Percentiles rank a stretch among this genome's conserved stretches.
These are phyloP conservation scores for Metarhizium album DNA, from an alignment of 2,329 filamentous ascomycete genomes.

Conservation along the genomic window DNA sequence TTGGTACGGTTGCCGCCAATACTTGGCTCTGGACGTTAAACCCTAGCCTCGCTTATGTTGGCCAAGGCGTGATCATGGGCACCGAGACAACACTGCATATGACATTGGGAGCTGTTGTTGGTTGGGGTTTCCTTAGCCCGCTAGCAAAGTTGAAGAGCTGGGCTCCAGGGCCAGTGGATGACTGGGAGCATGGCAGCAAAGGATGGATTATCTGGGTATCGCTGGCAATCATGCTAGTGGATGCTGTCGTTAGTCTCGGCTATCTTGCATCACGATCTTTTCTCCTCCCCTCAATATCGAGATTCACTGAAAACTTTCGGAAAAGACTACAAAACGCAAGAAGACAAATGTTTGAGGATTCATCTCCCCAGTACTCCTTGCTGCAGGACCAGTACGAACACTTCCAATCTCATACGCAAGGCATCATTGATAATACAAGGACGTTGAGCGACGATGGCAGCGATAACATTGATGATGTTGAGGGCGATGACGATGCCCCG, in stretches of 20 bases:
- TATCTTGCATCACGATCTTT: conserved; percentile 59
- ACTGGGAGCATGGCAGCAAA: conserved; percentile 90
- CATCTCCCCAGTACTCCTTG: conserved; percentile 6
- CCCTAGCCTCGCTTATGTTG: conserved; percentile 92
- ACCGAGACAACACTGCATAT: conserved; percentile 91
- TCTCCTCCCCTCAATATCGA: conserved; percentile 19
- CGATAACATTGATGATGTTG: conserved; percentile 6
- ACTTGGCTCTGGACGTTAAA: conserved; percentile 95
- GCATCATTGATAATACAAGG: neutral
- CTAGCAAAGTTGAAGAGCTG: conserved; percentile 76
- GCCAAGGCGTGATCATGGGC: conserved; percentile 98
- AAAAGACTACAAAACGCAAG: neutral
- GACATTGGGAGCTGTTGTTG: conserved; percentile 78
- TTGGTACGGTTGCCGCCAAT: conserved; percentile 62
- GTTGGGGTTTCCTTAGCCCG: conserved; percentile 86
- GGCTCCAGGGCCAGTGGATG: conserved; percentile 76
- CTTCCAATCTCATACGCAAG: neutral
- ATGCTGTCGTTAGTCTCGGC: conserved; percentile 78
- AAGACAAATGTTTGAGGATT: neutral
- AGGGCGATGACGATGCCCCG: conserved; percentile 60
- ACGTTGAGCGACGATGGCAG: neutral
- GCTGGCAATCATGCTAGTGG: conserved; percentile 90
- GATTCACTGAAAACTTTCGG: neutral
- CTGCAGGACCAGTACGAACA: conserved; percentile 6
- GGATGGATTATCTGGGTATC: conserved; percentile 99